A percentile compares a stretch with the other conserved stretches of the same genome.
phyloP scores from a whole-genome alignment of 768 basidiomycete species.

The Plicaturopsis crispa region DNA sequence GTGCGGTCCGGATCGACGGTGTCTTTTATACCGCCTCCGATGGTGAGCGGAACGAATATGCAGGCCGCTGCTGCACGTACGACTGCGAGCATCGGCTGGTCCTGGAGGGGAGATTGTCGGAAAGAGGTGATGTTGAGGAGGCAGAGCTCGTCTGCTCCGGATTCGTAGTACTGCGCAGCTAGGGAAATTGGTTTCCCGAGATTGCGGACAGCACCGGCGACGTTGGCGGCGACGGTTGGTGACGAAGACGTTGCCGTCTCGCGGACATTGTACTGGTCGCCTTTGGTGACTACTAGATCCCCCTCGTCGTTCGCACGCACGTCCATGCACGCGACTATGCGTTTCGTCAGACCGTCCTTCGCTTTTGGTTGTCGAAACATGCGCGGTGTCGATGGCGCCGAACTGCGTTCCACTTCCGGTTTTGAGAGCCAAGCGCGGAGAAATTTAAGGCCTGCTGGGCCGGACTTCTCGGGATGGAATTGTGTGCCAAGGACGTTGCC shows the following conservation, averaged over 20 bases:
- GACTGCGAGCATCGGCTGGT: slow-evolving; percentile 98
- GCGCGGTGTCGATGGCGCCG: slow-evolving; percentile 26
- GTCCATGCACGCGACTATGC: slow-evolving; percentile 96
- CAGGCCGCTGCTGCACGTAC: slow-evolving; percentile 83
- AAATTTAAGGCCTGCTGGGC: slow-evolving; percentile 74
- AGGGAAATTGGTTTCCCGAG: slow-evolving; percentile 96
- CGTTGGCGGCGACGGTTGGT: slow-evolving; percentile 24
- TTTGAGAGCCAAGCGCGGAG: slow-evolving; percentile 73
- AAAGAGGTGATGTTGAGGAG: slow-evolving; percentile 99
- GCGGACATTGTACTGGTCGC: slow-evolving; percentile 97
- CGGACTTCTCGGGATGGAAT: slow-evolving; percentile 98
- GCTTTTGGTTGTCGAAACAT: slow-evolving; percentile 29
- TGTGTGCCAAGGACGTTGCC: slow-evolving; percentile 89
- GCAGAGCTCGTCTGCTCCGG: slow-evolving; percentile 94
- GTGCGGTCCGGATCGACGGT: slow-evolving; percentile 94
- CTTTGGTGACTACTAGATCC: slow-evolving; percentile 98
- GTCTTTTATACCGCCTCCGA: slow-evolving; percentile 98
- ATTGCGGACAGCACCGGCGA: slow-evolving; percentile 83
- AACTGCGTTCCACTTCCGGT: slow-evolving; percentile 33
- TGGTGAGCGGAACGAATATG: slow-evolving; percentile 95
- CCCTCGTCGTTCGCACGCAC: slow-evolving; percentile 94
- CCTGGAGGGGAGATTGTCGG: slow-evolving; percentile 88
- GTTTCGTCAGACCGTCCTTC: slow-evolving; percentile 75
- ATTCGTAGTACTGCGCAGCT: slow-evolving; percentile 75
- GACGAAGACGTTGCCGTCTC: slow-evolving; percentile 46